A percentile compares a stretch with the other conserved stretches of the same genome.
Conservation (phyloP, 768 basidiomycete genomes). For the Auriscalpium microsporum region DNA sequence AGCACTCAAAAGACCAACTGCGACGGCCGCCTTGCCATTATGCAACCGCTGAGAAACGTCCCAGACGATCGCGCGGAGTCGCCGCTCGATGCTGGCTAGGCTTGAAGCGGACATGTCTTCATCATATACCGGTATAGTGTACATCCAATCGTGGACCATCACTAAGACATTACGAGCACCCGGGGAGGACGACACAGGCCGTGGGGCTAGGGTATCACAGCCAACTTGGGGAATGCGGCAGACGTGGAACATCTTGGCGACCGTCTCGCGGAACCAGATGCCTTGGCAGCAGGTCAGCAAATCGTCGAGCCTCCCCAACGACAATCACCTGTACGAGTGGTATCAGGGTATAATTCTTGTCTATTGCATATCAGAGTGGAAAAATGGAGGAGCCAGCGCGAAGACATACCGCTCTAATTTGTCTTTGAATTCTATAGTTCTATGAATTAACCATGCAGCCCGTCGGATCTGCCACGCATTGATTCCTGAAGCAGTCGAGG, state of each 20-base stretch:
- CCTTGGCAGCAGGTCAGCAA: slow-evolving; percentile 21
- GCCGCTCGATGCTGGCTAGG: slow-evolving; percentile 34
- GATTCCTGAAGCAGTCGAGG: slow-evolving; percentile 26
- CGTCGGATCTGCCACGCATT: slow-evolving; percentile 81
- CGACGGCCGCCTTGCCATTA: slow-evolving; percentile 47
- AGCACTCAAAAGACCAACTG: slow-evolving; percentile 65
- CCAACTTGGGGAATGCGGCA: slow-evolving; percentile 62
- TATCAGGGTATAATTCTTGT: slow-evolving; percentile 61
- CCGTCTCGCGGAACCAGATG: slow-evolving; percentile 55
- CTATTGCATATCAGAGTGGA: slow-evolving; percentile 26
- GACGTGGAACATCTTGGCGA: slow-evolving; percentile 63
- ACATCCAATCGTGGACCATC: slow-evolving; percentile 71
- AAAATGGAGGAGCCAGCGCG: neutral
- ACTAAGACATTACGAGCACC: slow-evolving; percentile 55
- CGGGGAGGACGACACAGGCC: slow-evolving; percentile 35
- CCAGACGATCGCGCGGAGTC: slow-evolving; percentile 34
- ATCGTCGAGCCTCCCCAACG: neutral
- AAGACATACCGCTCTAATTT: slow-evolving; percentile 49
- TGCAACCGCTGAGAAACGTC: slow-evolving; percentile 51
- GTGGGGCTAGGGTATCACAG: slow-evolving; percentile 56
- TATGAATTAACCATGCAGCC: slow-evolving; percentile 72
- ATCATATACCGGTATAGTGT: slow-evolving; percentile 62
- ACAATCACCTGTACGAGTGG: slow-evolving; percentile 55
- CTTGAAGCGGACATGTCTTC: slow-evolving; percentile 25
- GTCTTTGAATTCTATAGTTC: slow-evolving; percentile 66